These are phyloP conservation scores for Trichophyton simii DNA, from an alignment of 2,329 filamentous ascomycete species.

Conservation along the genomic window DNA sequence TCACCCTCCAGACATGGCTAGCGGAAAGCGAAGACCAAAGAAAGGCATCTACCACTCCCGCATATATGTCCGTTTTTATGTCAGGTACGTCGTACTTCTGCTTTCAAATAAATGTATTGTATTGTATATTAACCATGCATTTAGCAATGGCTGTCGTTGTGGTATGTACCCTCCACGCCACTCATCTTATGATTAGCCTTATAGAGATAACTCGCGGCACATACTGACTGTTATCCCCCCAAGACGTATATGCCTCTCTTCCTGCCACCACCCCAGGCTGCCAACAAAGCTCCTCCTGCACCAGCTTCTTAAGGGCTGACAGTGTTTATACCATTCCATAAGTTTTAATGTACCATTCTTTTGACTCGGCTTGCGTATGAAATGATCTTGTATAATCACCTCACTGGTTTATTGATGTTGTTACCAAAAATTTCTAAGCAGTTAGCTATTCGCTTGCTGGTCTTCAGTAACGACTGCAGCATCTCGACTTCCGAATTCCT, in stretches of 20 bases:
- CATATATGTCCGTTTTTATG: constrained; percentile 66
- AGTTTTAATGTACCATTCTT: not conserved
- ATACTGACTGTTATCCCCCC: not conserved
- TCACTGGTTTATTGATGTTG: not conserved
- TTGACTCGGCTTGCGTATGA: not conserved
- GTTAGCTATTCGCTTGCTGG: not conserved
- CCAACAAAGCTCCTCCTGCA: constrained; percentile 26
- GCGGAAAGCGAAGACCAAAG: constrained; percentile 37
- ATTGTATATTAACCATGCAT: not conserved
- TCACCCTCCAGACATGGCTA: constrained; percentile 38
- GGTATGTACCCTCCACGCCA: constrained; percentile 23
- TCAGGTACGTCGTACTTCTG: constrained; percentile 45
- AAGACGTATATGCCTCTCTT: constrained; percentile 54
- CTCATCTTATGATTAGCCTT: not conserved
- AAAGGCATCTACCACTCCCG: constrained; percentile 55
- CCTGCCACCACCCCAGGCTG: constrained; percentile 39
- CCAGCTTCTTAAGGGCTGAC: not conserved
- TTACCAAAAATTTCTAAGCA: not conserved
- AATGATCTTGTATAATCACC: not conserved
- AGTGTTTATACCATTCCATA: not conserved
- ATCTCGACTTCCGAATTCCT: too few species aligned
- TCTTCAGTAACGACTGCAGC: too few species aligned
- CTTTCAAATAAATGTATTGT: too few species aligned
- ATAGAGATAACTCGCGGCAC: not conserved
- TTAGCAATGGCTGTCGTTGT: constrained; percentile 48